These are phyloP conservation scores for Zarea fungicola DNA, from an alignment of 2,329 filamentous ascomycete species.

Conservation along the genomic window DNA sequence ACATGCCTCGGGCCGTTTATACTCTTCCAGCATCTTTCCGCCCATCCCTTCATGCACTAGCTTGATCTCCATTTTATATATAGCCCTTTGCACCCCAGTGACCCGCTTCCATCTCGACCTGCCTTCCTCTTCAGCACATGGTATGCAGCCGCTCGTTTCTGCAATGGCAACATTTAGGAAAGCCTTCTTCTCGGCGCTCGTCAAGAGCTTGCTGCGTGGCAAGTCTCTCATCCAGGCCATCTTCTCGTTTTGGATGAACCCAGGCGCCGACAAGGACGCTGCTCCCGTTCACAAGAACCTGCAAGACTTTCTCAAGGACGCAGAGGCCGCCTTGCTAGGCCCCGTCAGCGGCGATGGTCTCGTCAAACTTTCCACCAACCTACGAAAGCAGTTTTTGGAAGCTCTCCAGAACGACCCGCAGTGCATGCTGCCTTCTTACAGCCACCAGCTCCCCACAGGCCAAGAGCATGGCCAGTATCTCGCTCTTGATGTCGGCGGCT, in stretches of 20 bases:
- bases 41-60: slow-evolving; percentile 13
- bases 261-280: slow-evolving; percentile 29
- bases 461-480: slow-evolving; percentile 54
- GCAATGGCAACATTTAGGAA: slow-evolving; percentile 54
- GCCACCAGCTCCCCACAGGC: slow-evolving; percentile 57
- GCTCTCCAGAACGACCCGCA: slow-evolving; percentile 46
- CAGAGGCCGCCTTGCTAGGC: slow-evolving; percentile 46
- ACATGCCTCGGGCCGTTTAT: slow-evolving; percentile 14
- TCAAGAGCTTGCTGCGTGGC: slow-evolving; percentile 54
- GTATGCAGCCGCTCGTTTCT: slow-evolving; percentile 48
- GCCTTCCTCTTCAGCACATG: slow-evolving; percentile 20
- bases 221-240: slow-evolving; percentile 55
- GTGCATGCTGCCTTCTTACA: slow-evolving; percentile 64
- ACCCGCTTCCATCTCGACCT: slow-evolving; percentile 13
- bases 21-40: slow-evolving; percentile 16
- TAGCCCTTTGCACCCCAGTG: slow-evolving; percentile 9
- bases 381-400: slow-evolving; percentile 52
- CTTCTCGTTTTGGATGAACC: slow-evolving; percentile 48
- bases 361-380: slow-evolving; percentile 38
- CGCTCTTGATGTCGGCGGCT: slow-evolving; percentile 64
- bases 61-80: slow-evolving; percentile 17
- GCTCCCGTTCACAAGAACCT: slow-evolving; percentile 26
- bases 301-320: slow-evolving; percentile 52
- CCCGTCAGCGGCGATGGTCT: slow-evolving; percentile 43
- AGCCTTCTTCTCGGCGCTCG: slow-evolving; percentile 47